Evolutionary conservation across 495 filamentous ascomycete genomes (phyloP).

Genomic region (Lasiosphaeria miniovina): DNA sequence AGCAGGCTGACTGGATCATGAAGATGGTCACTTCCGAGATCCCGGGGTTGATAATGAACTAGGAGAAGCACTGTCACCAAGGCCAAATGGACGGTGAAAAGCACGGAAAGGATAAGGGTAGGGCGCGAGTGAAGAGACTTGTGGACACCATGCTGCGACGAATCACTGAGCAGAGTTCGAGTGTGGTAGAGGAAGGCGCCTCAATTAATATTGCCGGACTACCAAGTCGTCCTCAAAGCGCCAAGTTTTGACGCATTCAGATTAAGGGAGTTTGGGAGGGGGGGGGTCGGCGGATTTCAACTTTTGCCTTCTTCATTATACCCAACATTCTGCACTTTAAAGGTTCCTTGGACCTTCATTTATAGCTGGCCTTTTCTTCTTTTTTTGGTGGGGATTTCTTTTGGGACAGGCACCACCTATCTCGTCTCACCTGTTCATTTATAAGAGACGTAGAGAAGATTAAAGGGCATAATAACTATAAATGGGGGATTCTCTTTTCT

Average conservation of each 20-base stretch:
- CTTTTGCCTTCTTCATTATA: not conserved
- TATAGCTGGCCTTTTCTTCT: not conserved
- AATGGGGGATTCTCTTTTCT: not conserved
- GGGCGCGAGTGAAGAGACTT: not conserved
- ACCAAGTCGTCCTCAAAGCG: too few relatives aligned
- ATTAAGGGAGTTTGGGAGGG: not conserved
- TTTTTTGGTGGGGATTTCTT: not conserved
- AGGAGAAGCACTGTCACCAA: conserved; percentile 9
- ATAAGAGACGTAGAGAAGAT: not conserved
- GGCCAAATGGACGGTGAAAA: not conserved
- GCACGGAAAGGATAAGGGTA: not conserved
- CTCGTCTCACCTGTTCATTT: not conserved
- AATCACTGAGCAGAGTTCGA: not conserved
- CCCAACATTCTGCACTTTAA: not conserved
- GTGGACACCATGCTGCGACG: not conserved
- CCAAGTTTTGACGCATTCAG: too few relatives aligned
- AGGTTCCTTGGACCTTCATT: not conserved
- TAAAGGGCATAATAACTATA: not conserved
- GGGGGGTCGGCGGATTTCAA: not conserved
- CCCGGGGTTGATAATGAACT: conserved; percentile 31
- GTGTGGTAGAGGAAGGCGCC: not conserved
- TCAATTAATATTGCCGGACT: not conserved
- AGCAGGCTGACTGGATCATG: conserved; percentile 47
- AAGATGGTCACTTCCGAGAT: conserved; percentile 45
- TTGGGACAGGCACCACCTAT: not conserved